Percentiles rank a stretch among this genome's conserved stretches.
phyloP scores from a whole-genome alignment of 768 basidiomycete species.

The Amanita exitialis region DNA sequence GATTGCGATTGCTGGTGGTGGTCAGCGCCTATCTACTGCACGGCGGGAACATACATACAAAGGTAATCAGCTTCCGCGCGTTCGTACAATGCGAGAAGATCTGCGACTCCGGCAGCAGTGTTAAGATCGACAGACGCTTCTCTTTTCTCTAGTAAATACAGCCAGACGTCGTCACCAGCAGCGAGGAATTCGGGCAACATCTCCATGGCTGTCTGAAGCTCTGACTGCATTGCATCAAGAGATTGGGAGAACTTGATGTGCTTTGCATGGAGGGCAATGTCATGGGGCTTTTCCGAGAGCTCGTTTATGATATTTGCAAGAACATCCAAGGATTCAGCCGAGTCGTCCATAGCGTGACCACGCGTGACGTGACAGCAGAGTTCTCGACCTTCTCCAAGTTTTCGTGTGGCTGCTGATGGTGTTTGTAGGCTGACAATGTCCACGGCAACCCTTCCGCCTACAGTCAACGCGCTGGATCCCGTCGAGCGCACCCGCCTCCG shows the following conservation, averaged over 20 bases:
- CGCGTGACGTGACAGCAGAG: background rate
- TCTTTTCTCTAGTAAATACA: slow-evolving; percentile 54
- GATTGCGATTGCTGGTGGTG: slow-evolving; percentile 56
- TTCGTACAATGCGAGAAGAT: slow-evolving; percentile 50
- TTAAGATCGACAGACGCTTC: slow-evolving; percentile 37
- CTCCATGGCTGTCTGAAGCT: slow-evolving; percentile 51
- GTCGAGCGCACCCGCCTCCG: slow-evolving; percentile 43
- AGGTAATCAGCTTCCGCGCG: slow-evolving; percentile 70
- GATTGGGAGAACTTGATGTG: slow-evolving; percentile 56
- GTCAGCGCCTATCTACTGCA: background rate
- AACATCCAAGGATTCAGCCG: slow-evolving; percentile 46
- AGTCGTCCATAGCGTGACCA: slow-evolving; percentile 37
- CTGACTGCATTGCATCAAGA: slow-evolving; percentile 45
- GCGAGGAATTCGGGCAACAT: slow-evolving; percentile 56
- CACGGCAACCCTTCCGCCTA: slow-evolving; percentile 26
- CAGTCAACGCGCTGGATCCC: slow-evolving; percentile 35
- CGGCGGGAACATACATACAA: slow-evolving; percentile 39
- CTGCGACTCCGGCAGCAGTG: slow-evolving; percentile 39
- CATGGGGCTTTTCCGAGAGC: slow-evolving; percentile 49
- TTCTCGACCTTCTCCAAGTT: too few relatives aligned
- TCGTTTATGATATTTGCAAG: slow-evolving; percentile 48
- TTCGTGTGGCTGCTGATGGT: background rate
- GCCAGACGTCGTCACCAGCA: slow-evolving; percentile 63
- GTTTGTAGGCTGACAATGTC: background rate
- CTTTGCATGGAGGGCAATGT: slow-evolving; percentile 53